These are phyloP conservation scores for Magnolia officinalis DNA, from an alignment of 164 flowering plant genomes.

Conservation along the genomic window DNA sequence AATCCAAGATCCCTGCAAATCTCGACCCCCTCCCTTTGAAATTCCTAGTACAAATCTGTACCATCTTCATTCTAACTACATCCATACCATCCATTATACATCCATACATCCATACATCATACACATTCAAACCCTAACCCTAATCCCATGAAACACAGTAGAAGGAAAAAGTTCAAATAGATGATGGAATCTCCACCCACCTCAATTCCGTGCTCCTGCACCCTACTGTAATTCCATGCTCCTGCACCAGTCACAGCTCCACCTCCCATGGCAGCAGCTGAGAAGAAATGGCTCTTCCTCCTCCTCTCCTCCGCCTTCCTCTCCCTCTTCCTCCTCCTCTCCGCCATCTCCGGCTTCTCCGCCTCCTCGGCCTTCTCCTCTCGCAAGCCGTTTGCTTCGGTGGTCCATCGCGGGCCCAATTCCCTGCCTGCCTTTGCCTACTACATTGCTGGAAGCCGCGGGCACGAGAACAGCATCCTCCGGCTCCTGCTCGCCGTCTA, in stretches of 20 bases:
- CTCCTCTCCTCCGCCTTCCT: conserved; percentile 65
- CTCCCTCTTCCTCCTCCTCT: conserved; percentile 56
- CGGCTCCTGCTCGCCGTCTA: conserved; percentile 77
- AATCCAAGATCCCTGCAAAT: neutral
- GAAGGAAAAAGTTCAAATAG: neutral
- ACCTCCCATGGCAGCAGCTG: conserved; percentile 51
- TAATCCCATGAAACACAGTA: conserved; percentile 2
- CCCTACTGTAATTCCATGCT: conserved; percentile 13
- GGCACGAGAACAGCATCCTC: conserved; percentile 56
- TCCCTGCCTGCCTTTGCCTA: conserved; percentile 88
- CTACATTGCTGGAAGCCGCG: conserved; percentile 71
- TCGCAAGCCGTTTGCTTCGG: conserved; percentile 31
- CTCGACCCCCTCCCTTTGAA: neutral
- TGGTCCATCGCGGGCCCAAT: conserved; percentile 41
- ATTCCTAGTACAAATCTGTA: neutral
- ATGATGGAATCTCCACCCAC: neutral
- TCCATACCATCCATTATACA: neutral
- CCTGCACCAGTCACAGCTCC: conserved; percentile 5
- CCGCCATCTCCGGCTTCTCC: conserved; percentile 48
- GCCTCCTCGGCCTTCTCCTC: conserved; percentile 25
- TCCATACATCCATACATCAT: neutral
- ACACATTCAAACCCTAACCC: neutral
- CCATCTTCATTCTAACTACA: neutral
- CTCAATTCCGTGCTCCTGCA: conserved; percentile 9
- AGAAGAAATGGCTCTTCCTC: conserved; percentile 73